These are phyloP conservation scores for Pelargonium fulgidum DNA, from an alignment of 441 rosid species.

Conservation along the genomic window DNA sequence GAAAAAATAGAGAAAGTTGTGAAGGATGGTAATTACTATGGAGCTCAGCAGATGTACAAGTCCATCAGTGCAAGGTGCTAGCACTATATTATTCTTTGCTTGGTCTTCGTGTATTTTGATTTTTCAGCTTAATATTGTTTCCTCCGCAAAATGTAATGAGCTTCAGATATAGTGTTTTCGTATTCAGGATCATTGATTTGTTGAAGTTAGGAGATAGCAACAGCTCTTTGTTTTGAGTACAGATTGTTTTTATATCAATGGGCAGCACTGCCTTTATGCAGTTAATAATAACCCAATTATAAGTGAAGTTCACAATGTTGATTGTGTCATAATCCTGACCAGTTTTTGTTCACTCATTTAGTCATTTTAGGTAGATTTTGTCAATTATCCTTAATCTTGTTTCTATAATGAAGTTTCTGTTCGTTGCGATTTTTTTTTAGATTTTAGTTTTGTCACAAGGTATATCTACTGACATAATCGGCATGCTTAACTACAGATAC, in stretches of 20 bases:
- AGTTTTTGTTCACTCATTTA: background rate
- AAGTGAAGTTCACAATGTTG: too few species aligned
- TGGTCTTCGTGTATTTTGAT: background rate
- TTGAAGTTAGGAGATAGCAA: too few species aligned
- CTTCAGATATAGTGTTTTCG: too few species aligned
- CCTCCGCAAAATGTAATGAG: too few species aligned
- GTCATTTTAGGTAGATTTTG: background rate
- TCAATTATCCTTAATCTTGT: background rate
- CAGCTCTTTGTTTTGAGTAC: too few species aligned
- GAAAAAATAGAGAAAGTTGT: conserved; percentile 71
- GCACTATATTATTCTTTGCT: background rate
- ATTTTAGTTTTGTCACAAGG: background rate
- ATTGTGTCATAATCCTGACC: too few species aligned
- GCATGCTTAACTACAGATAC: conserved; percentile 42
- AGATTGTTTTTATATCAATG: too few species aligned
- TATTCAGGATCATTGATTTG: too few species aligned
- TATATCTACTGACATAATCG: conserved; percentile 6
- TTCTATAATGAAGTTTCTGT: background rate
- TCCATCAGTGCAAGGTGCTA: conserved; percentile 70
- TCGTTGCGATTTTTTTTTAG: background rate
- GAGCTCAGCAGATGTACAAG: conserved; percentile 96
- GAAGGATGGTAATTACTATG: conserved; percentile 73
- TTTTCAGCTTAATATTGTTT: too few species aligned
- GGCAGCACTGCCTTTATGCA: too few species aligned
- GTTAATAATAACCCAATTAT: too few species aligned